phyloP scores from a whole-genome alignment of 148 eudicot species.

The Pouteria glomerata region DNA sequence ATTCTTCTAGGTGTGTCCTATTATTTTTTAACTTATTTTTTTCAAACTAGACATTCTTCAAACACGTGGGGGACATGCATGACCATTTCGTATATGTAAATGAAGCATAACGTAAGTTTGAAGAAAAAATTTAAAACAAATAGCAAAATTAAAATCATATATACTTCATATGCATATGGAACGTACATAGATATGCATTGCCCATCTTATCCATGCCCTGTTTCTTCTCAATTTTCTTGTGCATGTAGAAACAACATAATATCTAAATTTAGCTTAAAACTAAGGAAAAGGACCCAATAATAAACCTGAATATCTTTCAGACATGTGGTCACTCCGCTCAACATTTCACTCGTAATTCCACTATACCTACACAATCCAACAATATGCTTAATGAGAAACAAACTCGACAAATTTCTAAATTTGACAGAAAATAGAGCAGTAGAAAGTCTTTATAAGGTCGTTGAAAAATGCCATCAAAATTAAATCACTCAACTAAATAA shows the following conservation, averaged over 20 bases:
- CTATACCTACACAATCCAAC: slow-evolving; percentile 60
- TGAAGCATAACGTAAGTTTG: no score
- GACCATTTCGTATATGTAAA: no score
- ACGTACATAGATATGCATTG: neutral
- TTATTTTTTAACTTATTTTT: no score
- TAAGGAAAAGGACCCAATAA: slow-evolving; percentile 2
- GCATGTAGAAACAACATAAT: neutral
- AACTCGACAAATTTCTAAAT: neutral
- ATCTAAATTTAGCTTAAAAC: slow-evolving; percentile 5
- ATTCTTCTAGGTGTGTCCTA: no score
- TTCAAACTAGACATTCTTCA: no score
- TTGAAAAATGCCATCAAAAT: neutral
- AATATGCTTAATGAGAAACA: neutral
- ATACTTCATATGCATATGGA: no score
- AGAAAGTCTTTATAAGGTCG: neutral
- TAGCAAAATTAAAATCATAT: no score
- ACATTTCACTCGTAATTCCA: slow-evolving; percentile 87
- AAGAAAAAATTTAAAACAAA: no score
- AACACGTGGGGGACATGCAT: no score
- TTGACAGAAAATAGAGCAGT: neutral
- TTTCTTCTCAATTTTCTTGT: neutral
- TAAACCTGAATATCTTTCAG: slow-evolving; percentile 85
- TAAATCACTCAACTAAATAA: neutral
- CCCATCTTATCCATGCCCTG: neutral
- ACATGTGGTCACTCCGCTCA: slow-evolving; percentile 72